Evolutionary conservation across 345 rosid species (phyloP), one percentile per base, ranked within the genome.

Genomic region (Rhizophora apiculata): DNA sequence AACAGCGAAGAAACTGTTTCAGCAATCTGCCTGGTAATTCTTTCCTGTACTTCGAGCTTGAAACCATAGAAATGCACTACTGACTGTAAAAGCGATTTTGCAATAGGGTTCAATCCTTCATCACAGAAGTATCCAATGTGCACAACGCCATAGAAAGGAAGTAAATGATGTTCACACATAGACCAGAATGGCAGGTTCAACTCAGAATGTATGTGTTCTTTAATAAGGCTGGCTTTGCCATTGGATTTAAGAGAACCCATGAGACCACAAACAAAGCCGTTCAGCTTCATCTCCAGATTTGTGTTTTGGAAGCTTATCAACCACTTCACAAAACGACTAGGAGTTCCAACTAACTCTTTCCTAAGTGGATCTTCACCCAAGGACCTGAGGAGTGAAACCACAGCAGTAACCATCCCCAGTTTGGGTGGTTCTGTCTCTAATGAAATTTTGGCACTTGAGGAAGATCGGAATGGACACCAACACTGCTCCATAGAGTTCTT

Each of bases 41-140:
- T 88, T 82, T 96, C 99, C 80, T 96, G 99, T 66, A 96, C 97
- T 81, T 96, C 98, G 66, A 96, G 98, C 87, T 92, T 96, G 75
- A 86, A 90, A 70, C 99, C 95, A 39, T 87, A 89, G 62, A 85
- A 96, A 71, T 86, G 95, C 18, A 96, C 95, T 66, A 90, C 74
- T 0, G 96, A 89, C 74, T 88, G 93, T 26, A 96, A 43, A 61
- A 82, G 85, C 7, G 94, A 76, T 58, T 69, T 88, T 68, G 77
- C 83, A 43, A 85, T 62, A 26, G 88, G 82, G 69, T 60, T 78
- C 36, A 60, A 70, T 62, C 88, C 98, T 76, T 82, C 80, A 6
- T 71, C 72, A 57, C 62, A 60, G 69, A 85, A 82, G 81, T 87
- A 96, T 43, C 97, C 99, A 9, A 92, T 77, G 56, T 96, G 99